Evolutionary conservation across 805 yeast species (phyloP), one percentile per base, ranked within the genome.

Genomic region (Spathaspora boniae): DNA sequence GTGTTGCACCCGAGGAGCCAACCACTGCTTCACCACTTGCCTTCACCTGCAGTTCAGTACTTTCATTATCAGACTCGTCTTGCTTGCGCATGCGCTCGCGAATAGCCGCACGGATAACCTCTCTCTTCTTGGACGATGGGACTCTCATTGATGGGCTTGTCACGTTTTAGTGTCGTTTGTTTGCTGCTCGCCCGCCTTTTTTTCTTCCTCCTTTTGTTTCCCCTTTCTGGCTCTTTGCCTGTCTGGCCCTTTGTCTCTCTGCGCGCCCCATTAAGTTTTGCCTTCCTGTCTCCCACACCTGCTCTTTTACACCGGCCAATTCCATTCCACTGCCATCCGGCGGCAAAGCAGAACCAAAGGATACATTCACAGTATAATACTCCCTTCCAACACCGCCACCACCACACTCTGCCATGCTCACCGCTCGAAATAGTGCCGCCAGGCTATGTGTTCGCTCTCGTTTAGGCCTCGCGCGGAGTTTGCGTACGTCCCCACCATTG

Each of bases 101-200:
- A 14, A 24, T 30, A 6, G 25, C 36, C 9, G 21, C 36, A 18
- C 36, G 25, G 6, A 32, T 26, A 9, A 18, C 36, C 15, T 23
- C 36, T 24, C 32, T 23, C 21, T 30, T 23, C 9, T 32, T 32
- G n/a, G 36, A 32, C 14, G 36, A 19, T 11, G 36, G 19, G 19
- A 32, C 20, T 15, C 22, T 16, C 33, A 24, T 30, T 30, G 4
- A 21, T 30, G 33, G 20, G 7, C n/a, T 22, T 22, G 25, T 11
- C 25, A 22, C 11, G 25, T n/a, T n/a, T n/a, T n/a, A n/a, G n/a
- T n/a, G n/a, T n/a, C n/a, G n/a, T n/a, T n/a, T n/a, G n/a, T n/a
- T n/a, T n/a, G n/a, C n/a, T n/a, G n/a, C n/a, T n/a, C n/a, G n/a
- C n/a, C n/a, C n/a, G n/a, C n/a, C n/a, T n/a, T n/a, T n/a, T n/a